Evolutionary conservation across 2,329 filamentous ascomycete genomes (phyloP), one percentile per base, ranked within the genome.

Genomic region (Dactylonectria estremocensis): DNA sequence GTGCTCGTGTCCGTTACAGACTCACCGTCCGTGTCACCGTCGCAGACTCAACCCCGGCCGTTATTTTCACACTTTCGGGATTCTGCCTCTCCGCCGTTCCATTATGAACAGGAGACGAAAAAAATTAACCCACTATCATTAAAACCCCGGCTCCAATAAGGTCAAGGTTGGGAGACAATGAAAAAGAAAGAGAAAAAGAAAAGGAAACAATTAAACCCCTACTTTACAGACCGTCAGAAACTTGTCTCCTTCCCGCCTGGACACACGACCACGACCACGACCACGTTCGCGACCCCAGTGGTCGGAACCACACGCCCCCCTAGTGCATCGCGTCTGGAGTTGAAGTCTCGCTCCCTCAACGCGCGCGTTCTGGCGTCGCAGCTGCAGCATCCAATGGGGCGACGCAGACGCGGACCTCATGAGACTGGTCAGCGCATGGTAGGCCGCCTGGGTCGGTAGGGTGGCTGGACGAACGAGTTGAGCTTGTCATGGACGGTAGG

Each of bases 401-500:
- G 70, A 59, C 70, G 66, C 60, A 57, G 63, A 73, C 69, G 66
- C 73, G 73, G 67, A 66, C 49, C 65, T 74, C 52, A 72, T 66
- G 67, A 75, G 71, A 75, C 66, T 70, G 72, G 66, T 73, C 65
- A 68, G 66, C 70, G 64, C 72, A 74, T 64, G 49, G 56, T 53
- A 48, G 68, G 60, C 55, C 31, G 50, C 18, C 31, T 49, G 58
- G 68, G 66, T 71, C 61, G 63, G 50, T 18, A 49, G 67, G 64
- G 73, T 73, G 73, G 73, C 68, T 75, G 72, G 73, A 65, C 68
- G 69, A 71, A 74, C 69, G 55, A 72, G 69, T 63, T 63, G 69
- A 61, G 62, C 61, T 37, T 66, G 64, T 49, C 66, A 72, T 66
- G 11, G 56, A 59, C 60, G 54, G 50, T 54, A 64, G 68, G 62